Evolutionary conservation across 2,329 filamentous ascomycete genomes (phyloP).

Genomic region (Fusarium begoniae): DNA sequence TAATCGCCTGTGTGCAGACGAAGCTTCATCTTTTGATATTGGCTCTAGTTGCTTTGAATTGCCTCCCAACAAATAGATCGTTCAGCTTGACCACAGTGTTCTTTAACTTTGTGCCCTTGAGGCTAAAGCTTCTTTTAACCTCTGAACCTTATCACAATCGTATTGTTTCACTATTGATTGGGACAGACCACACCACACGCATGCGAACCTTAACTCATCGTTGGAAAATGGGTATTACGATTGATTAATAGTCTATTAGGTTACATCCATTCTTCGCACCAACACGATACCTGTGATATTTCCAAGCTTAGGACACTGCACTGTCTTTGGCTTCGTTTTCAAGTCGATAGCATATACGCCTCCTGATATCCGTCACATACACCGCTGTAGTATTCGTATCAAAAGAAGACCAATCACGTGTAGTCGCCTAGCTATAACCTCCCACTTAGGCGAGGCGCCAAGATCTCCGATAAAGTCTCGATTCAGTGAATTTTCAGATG

Average conservation of each 20-base stretch:
- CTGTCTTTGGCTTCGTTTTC: background rate
- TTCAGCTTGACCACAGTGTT: background rate
- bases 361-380: background rate
- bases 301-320: background rate
- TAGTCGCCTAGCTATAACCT: background rate
- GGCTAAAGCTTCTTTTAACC: too few relatives aligned
- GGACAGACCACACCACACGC: background rate
- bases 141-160: too few relatives aligned
- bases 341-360: background rate
- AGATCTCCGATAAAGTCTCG: background rate
- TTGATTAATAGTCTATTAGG: too few relatives aligned
- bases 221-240: background rate
- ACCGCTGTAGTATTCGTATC: background rate
- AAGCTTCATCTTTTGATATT: background rate
- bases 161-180: background rate
- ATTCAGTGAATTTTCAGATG: background rate
- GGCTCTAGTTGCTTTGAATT: background rate
- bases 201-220: background rate
- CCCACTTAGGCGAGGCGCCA: rapidly evolving
- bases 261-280: background rate
- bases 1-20: background rate
- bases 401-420: background rate
- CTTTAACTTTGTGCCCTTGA: background rate
- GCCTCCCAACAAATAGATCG: background rate
- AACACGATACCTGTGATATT: conserved; percentile 2